Percentiles rank a stretch among this genome's conserved stretches.
Evolutionary conservation across 2,329 filamentous ascomycete genomes (phyloP).

Genomic region (Xylaria sp.): DNA sequence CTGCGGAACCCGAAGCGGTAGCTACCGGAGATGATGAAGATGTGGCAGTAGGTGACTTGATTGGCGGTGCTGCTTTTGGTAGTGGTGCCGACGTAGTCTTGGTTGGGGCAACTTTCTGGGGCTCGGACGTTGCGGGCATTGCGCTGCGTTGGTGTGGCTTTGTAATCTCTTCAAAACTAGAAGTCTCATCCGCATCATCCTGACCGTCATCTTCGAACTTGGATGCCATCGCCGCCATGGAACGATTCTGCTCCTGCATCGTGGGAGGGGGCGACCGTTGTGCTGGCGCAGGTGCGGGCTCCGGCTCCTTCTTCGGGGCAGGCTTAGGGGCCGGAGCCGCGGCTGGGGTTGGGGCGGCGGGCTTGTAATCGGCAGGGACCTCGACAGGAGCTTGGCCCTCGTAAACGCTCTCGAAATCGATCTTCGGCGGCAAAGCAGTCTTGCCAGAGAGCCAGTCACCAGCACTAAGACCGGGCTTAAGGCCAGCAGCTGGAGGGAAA

Average conservation of each 20-base stretch:
- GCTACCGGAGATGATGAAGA: slow-evolving; percentile 40
- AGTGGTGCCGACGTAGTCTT: slow-evolving; percentile 42
- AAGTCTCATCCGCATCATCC: slow-evolving; percentile 67
- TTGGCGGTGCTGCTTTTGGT: slow-evolving; percentile 48
- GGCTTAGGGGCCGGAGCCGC: slow-evolving; percentile 49
- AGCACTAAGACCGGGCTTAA: slow-evolving; percentile 78
- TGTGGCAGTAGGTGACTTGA: slow-evolving; percentile 44
- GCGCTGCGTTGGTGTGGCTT: slow-evolving; percentile 70
- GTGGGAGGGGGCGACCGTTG: slow-evolving; percentile 61
- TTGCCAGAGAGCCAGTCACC: slow-evolving; percentile 87
- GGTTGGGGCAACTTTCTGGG: slow-evolving; percentile 33
- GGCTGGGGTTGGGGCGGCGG: slow-evolving; percentile 50
- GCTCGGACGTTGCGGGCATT: slow-evolving; percentile 33
- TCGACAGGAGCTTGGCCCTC: slow-evolving; percentile 81
- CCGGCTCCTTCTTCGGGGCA: slow-evolving; percentile 58
- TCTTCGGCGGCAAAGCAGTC: slow-evolving; percentile 82
- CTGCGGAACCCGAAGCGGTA: slow-evolving; percentile 41
- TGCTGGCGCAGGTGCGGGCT: slow-evolving; percentile 53
- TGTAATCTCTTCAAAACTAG: slow-evolving; percentile 84
- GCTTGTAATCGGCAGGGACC: slow-evolving; percentile 70
- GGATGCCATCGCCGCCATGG: slow-evolving; percentile 81
- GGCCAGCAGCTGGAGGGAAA: slow-evolving; percentile 81
- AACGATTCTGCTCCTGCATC: slow-evolving; percentile 83
- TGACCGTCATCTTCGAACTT: slow-evolving; percentile 79
- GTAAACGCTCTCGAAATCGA: slow-evolving; percentile 90